These are phyloP conservation scores for Cyberlindnera japonica DNA, from an alignment of 805 yeast genomes.

Conservation along the genomic window DNA sequence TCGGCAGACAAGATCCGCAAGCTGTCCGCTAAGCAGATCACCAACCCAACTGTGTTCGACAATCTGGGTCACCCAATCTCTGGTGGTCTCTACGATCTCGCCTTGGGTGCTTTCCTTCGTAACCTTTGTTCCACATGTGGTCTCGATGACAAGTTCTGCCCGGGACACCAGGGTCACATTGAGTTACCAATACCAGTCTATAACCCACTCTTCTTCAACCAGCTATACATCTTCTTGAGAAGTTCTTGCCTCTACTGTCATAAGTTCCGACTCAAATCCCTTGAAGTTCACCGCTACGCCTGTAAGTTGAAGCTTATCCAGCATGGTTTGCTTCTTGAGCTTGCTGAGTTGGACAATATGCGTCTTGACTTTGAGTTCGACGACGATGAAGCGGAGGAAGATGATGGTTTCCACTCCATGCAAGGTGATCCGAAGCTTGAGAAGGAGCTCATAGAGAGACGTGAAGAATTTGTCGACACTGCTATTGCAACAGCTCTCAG, in stretches of 20 bases:
- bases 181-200: constrained; percentile 94
- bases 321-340: constrained; percentile 82
- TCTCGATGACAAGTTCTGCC: constrained; percentile 88
- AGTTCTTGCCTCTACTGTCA: constrained; percentile 89
- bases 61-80: constrained; percentile 92
- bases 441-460: constrained; percentile 48
- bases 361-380: constrained; percentile 35
- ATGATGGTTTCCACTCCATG: constrained; percentile 29
- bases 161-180: constrained; percentile 98
- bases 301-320: constrained; percentile 82
- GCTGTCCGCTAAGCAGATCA: constrained; percentile 91
- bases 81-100: constrained; percentile 90
- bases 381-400: constrained; percentile 47
- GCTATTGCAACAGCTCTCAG: constrained; percentile 69
- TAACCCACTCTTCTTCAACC: constrained; percentile 91
- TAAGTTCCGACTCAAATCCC: constrained; percentile 63
- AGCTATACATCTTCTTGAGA: constrained; percentile 79
- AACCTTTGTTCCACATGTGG: constrained; percentile 94
- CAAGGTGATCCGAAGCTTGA: constrained; percentile 35
- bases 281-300: constrained; percentile 70
- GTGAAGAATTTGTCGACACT: constrained; percentile 68
- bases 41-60: constrained; percentile 94
- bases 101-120: constrained; percentile 90
- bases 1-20: constrained; percentile 77
- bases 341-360: constrained; percentile 67